These are phyloP conservation scores for Pachyrhizus erosus DNA, from an alignment of 306 rosid species.

Conservation along the genomic window DNA sequence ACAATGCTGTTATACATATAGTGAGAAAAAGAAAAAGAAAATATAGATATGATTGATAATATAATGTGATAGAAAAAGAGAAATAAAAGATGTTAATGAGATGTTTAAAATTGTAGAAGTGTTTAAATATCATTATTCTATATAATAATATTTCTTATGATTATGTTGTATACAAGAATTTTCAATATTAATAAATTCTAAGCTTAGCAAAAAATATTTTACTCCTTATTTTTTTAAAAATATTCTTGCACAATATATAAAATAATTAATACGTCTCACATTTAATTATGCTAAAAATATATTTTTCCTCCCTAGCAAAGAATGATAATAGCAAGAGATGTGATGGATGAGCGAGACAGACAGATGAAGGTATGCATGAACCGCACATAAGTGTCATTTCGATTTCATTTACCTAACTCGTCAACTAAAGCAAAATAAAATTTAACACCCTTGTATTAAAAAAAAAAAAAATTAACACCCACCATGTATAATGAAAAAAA, in stretches of 20 bases:
- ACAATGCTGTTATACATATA: too few relatives aligned
- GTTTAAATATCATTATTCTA: too few relatives aligned
- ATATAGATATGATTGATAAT: too few relatives aligned
- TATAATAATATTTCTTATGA: too few relatives aligned
- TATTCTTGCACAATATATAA: not conserved
- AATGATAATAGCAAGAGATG: not conserved
- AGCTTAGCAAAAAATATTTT: too few relatives aligned
- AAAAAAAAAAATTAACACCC: not conserved
- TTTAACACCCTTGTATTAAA: not conserved
- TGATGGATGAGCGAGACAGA: constrained; percentile 13
- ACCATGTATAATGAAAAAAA: not conserved
- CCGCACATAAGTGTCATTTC: not conserved
- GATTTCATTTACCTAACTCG: constrained; percentile 4
- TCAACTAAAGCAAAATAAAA: not conserved
- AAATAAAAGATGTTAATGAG: too few relatives aligned
- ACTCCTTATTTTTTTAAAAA: not conserved
- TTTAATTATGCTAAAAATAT: not conserved
- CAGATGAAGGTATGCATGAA: constrained; percentile 8
- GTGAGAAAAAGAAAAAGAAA: too few relatives aligned
- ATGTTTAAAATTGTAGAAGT: too few relatives aligned
- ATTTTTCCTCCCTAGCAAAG: not conserved
- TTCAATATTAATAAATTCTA: too few relatives aligned
- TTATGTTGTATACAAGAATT: too few relatives aligned
- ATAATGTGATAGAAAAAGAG: too few relatives aligned
- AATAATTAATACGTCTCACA: too few relatives aligned